These are phyloP conservation scores for Amaranthus cruentus DNA, from an alignment of 148 eudicot species.

Conservation along the genomic window DNA sequence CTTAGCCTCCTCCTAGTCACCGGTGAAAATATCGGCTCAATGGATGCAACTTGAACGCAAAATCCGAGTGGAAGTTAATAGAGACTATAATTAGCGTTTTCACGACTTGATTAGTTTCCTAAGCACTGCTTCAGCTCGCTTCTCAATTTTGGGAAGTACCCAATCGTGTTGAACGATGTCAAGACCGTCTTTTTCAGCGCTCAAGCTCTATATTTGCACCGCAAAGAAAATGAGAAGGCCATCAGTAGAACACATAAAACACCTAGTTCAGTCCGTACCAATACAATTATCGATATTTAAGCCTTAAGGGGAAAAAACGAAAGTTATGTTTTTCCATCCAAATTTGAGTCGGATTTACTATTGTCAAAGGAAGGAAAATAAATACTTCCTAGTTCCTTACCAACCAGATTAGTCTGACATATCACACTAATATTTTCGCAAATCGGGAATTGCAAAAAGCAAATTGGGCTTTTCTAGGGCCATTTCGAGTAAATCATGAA, in stretches of 20 bases:
- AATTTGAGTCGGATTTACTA: too few species aligned
- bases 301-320: too few species aligned
- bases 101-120: conserved; percentile 53
- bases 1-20: not conserved
- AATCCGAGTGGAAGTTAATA: not conserved
- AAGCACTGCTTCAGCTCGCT: conserved; percentile 85
- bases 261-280: not conserved
- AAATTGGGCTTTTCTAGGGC: too few species aligned
- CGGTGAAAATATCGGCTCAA: not conserved
- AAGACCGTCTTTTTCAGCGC: conserved; percentile 84
- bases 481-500: too few species aligned
- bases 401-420: too few species aligned
- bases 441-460: too few species aligned
- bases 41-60: not conserved
- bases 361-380: too few species aligned
- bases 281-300: not conserved
- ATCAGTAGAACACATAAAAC: not conserved
- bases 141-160: conserved; percentile 86
- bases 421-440: too few species aligned
- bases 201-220: conserved; percentile 57
- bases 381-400: too few species aligned
- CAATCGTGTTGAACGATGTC: conserved; percentile 91
- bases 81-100: not conserved
- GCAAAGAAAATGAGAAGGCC: not conserved
- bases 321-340: too few species aligned